phyloP scores from a whole-genome alignment of 176 grass and related monocot genomes.

The bread wheat (Triticum aestivum) region DNA sequence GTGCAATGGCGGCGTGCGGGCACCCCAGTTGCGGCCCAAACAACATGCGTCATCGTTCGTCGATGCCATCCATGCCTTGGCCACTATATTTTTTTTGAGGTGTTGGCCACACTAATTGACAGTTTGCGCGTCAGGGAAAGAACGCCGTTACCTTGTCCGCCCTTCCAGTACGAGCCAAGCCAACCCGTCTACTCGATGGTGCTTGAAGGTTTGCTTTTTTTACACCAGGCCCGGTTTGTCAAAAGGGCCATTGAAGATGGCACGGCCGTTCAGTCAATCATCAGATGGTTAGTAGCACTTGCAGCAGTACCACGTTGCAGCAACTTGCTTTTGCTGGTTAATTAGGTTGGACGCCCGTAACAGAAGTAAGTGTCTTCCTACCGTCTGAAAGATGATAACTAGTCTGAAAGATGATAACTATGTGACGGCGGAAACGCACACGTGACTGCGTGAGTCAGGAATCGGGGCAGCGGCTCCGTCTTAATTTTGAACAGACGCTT shows the following conservation, averaged over 20 bases:
- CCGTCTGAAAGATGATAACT: too few relatives aligned
- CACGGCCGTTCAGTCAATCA: constrained; percentile 6
- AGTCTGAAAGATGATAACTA: too few relatives aligned
- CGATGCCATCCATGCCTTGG: too few relatives aligned
- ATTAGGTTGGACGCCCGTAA: too few relatives aligned
- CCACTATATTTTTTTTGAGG: too few relatives aligned
- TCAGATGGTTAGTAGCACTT: neutral
- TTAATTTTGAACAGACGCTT: neutral
- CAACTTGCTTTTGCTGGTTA: neutral
- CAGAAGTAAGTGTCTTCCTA: too few relatives aligned
- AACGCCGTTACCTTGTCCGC: neutral
- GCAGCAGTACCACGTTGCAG: neutral
- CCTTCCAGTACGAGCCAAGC: neutral
- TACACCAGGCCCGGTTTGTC: neutral
- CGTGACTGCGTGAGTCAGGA: too few relatives aligned
- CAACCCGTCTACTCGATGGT: neutral
- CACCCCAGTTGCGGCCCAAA: neutral
- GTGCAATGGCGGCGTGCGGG: too few relatives aligned
- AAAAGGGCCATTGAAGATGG: neutral
- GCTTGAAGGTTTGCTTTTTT: neutral
- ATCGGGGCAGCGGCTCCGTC: neutral
- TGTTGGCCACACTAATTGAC: too few relatives aligned
- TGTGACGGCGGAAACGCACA: too few relatives aligned
- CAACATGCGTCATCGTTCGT: neutral
- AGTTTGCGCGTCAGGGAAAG: neutral